phyloP scores from a whole-genome alignment of 768 basidiomycete genomes.

The Boletus speciosus region DNA sequence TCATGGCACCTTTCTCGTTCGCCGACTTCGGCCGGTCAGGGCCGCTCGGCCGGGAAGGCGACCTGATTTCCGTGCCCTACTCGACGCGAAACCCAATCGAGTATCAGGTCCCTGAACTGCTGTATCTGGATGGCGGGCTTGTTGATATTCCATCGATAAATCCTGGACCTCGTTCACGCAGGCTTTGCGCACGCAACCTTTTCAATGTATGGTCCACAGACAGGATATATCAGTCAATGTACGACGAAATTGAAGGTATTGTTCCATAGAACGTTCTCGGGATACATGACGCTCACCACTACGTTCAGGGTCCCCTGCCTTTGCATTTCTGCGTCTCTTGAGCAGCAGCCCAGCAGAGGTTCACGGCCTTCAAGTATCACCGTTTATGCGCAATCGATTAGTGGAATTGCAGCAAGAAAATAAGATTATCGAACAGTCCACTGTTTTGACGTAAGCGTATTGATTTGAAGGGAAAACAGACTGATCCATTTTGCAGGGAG shows the following conservation, averaged over 20 bases:
- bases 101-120: conserved; percentile 64
- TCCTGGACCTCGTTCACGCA: conserved; percentile 46
- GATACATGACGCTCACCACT: neutral
- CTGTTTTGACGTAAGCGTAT: conserved; percentile 43
- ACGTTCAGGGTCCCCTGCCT: conserved; percentile 49
- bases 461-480: neutral
- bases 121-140: conserved; percentile 78
- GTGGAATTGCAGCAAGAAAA: conserved; percentile 45
- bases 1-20: conserved; percentile 90
- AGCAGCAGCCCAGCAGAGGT: conserved; percentile 61
- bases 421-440: conserved; percentile 36
- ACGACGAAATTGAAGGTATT: conserved; percentile 52
- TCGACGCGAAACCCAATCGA: conserved; percentile 88
- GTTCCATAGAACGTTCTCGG: conserved; percentile 22
- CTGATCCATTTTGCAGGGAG: conserved; percentile 19
- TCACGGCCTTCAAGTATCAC: conserved; percentile 55
- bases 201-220: conserved; percentile 91
- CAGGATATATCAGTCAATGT: conserved; percentile 69
- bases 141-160: conserved; percentile 58
- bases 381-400: conserved; percentile 57
- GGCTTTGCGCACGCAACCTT: conserved; percentile 56
- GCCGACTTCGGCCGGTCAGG: conserved; percentile 77
- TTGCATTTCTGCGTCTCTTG: conserved; percentile 76
- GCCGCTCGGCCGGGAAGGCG: conserved; percentile 83
- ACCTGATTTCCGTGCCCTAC: conserved; percentile 77